Percentiles rank a stretch among this genome's conserved stretches.
Evolutionary conservation across 352 stramenopile species (phyloP).

Genomic region (Globisporangium nagaii): DNA sequence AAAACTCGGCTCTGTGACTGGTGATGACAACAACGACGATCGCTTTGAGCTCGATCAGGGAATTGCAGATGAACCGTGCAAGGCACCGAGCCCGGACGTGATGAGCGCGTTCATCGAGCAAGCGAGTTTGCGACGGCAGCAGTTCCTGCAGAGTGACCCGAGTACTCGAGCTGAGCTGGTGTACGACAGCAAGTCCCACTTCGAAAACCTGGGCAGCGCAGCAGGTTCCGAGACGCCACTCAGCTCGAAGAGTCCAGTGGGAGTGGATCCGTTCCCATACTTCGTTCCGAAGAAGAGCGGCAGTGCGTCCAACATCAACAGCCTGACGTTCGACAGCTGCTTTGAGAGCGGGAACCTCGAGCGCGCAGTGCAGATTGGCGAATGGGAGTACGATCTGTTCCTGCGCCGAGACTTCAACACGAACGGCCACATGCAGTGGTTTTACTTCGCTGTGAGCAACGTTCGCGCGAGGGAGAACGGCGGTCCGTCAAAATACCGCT

Average conservation of each 20-base stretch:
- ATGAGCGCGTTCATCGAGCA: conserved; percentile 25
- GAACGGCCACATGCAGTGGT: conserved; percentile 88
- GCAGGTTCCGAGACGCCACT: not conserved
- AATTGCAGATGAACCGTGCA: conserved; percentile 15
- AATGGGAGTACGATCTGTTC: conserved; percentile 89
- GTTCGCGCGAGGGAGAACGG: conserved; percentile 12
- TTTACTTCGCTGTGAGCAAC: conserved; percentile 92
- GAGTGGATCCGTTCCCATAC: conserved; percentile 22
- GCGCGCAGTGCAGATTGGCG: conserved; percentile 73
- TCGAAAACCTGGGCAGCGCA: conserved; percentile 3
- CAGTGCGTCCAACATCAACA: conserved; percentile 14
- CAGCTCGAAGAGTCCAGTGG: not conserved
- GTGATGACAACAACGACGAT: not conserved
- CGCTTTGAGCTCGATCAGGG: conserved; percentile 8
- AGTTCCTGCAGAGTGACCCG: conserved; percentile 38
- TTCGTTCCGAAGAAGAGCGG: conserved; percentile 21
- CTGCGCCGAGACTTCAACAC: conserved; percentile 85
- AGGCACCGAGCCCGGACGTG: not conserved
- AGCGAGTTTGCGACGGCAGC: conserved; percentile 8
- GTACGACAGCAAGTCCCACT: conserved; percentile 38
- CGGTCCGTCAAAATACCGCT: conserved; percentile 46
- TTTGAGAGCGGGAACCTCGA: conserved; percentile 93
- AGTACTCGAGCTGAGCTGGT: conserved; percentile 33
- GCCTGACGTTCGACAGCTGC: conserved; percentile 87
- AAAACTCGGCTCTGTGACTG: not conserved